phyloP scores from a whole-genome alignment of 2,329 filamentous ascomycete genomes.

The Ophiocordyceps camponoti-leonardi region DNA sequence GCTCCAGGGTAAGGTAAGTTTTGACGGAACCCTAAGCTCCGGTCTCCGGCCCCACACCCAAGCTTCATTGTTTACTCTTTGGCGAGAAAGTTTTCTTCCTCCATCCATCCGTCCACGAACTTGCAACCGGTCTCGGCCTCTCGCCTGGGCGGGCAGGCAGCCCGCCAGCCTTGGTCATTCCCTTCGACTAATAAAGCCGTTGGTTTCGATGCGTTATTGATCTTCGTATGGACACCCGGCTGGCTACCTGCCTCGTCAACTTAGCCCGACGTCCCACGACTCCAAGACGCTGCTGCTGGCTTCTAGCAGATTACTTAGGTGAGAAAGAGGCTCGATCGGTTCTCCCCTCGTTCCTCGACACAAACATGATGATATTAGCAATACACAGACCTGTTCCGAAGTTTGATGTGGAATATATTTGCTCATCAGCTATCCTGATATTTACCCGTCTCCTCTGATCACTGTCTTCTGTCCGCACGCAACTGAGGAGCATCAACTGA shows the following conservation, averaged over 20 bases:
- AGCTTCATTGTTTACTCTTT: no score
- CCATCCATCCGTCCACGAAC: no score
- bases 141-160: no score
- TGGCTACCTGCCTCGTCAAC: not conserved
- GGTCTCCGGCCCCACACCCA: no score
- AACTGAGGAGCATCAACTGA: not conserved
- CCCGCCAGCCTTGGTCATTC: no score
- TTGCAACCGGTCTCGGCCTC: no score
- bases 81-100: no score
- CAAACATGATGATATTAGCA: slow-evolving; percentile 13
- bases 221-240: not conserved
- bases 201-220: no score
- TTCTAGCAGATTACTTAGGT: not conserved
- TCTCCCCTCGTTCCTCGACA: not conserved
- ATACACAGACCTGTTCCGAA: slow-evolving; percentile 18
- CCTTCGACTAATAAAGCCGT: no score
- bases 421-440: slow-evolving; percentile 7
- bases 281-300: not conserved
- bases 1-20: not conserved
- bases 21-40: not conserved
- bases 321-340: not conserved
- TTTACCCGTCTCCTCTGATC: not conserved
- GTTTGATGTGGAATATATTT: slow-evolving; percentile 11
- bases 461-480: not conserved
- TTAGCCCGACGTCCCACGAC: not conserved